These are phyloP conservation scores for Ustilago esculenta DNA, from an alignment of 1,284 basidiomycete species.

Conservation along the genomic window DNA sequence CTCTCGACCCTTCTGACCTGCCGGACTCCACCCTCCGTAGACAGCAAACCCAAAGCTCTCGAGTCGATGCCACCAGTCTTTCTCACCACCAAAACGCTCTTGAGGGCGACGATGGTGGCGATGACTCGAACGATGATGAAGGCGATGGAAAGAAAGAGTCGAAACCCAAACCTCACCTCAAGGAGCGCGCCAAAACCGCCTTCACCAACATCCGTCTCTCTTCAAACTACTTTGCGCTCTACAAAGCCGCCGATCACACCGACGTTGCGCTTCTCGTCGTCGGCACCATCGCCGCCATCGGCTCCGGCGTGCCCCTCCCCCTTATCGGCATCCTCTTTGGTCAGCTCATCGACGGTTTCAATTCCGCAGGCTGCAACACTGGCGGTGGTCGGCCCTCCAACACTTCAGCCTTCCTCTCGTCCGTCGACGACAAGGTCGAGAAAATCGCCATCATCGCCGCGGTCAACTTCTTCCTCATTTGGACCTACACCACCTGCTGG, in stretches of 20 bases:
- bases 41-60: not conserved
- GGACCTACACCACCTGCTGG: constrained; percentile 61
- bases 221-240: constrained; percentile 52
- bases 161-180: not conserved
- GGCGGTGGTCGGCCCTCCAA: constrained; percentile 19
- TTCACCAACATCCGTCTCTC: constrained; percentile 22
- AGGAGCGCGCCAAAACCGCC: constrained; percentile 10
- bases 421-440: constrained; percentile 52
- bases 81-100: not conserved
- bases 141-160: constrained; percentile 1
- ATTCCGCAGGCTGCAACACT: constrained; percentile 41
- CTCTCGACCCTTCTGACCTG: constrained; percentile 14
- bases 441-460: constrained; percentile 55
- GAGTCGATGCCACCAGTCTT: not conserved
- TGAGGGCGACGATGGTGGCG: not conserved
- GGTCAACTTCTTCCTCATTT: constrained; percentile 61
- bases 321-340: constrained; percentile 60
- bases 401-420: constrained; percentile 32
- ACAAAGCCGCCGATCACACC: constrained; percentile 25
- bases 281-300: constrained; percentile 53
- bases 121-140: constrained; percentile 10
- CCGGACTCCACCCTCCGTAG: constrained; percentile 1
- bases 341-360: constrained; percentile 60
- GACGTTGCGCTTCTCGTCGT: constrained; percentile 44
- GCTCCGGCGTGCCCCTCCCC: constrained; percentile 56